phyloP scores from a whole-genome alignment of 139 green algal species.

The Pycnococcus provasolii region DNA sequence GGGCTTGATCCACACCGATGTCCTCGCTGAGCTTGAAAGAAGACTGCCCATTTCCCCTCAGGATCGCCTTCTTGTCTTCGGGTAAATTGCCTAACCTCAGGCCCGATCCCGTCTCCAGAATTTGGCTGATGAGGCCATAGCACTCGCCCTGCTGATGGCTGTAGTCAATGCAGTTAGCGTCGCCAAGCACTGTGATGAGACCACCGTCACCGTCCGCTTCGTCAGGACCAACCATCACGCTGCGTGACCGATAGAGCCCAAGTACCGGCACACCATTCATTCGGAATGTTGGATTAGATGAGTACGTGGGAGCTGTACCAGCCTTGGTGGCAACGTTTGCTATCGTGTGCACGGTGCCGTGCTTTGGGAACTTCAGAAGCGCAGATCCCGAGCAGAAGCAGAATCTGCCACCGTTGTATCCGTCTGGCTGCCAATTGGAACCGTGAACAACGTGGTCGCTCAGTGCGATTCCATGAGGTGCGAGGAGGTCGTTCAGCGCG shows the following conservation, averaged over 20 bases:
- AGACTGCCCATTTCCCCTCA: no score
- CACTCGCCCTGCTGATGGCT: slow-evolving; percentile 18
- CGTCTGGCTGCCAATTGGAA: not conserved
- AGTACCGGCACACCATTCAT: not conserved
- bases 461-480: slow-evolving; percentile 64
- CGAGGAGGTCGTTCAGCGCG: slow-evolving; percentile 89
- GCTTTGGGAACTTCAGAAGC: slow-evolving; percentile 49
- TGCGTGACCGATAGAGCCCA: not conserved
- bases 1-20: no score
- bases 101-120: slow-evolving; percentile 1
- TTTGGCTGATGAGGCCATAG: slow-evolving; percentile 3
- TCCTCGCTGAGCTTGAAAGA: no score
- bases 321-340: slow-evolving; percentile 32
- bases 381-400: slow-evolving; percentile 42
- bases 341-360: slow-evolving; percentile 41
- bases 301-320: not conserved
- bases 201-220: slow-evolving; percentile 41
- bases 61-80: no score
- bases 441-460: slow-evolving; percentile 40
- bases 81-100: not conserved
- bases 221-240: slow-evolving; percentile 35
- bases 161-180: slow-evolving; percentile 90
- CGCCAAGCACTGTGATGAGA: slow-evolving; percentile 59
- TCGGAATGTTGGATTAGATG: not conserved
- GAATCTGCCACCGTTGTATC: slow-evolving; percentile 11